Conservation (phyloP, 768 basidiomycete species). For the Nevesoporus exiguus region DNA sequence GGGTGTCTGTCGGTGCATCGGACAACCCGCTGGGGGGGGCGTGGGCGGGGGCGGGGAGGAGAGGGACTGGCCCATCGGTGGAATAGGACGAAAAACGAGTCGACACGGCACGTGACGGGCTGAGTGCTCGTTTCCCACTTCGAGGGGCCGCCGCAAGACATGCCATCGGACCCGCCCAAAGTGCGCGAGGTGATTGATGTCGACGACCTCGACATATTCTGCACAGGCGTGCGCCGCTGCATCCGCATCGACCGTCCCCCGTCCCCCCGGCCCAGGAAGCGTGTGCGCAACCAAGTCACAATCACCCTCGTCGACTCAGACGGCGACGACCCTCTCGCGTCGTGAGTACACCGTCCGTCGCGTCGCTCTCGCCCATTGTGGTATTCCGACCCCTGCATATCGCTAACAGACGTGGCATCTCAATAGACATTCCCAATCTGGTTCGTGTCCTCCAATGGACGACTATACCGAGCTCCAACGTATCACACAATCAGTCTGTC, state of each 20-base stretch:
- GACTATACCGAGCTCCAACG: slow-evolving; percentile 23
- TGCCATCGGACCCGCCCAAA: slow-evolving; percentile 1
- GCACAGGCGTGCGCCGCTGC: slow-evolving; percentile 16
- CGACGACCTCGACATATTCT: slow-evolving; percentile 23
- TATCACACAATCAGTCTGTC: slow-evolving; percentile 22
- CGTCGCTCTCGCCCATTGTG: too few relatives aligned
- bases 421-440: background rate
- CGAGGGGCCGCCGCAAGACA: background rate
- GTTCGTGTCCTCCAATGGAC: background rate
- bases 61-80: slow-evolving; percentile 19
- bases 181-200: slow-evolving; percentile 25
- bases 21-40: too few relatives aligned
- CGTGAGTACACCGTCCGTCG: slow-evolving; percentile 10
- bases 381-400: background rate
- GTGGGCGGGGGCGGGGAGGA: slow-evolving; percentile 6
- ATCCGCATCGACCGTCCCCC: slow-evolving; percentile 14
- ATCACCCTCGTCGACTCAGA: slow-evolving; percentile 19
- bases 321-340: background rate
- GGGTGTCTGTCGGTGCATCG: too few relatives aligned
- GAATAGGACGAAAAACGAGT: background rate
- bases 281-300: slow-evolving; percentile 1
- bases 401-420: background rate
- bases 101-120: slow-evolving; percentile 18
- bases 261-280: slow-evolving; percentile 14
- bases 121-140: background rate